Base-by-base conservation (phyloP, 176 grass and related monocot species). In the Miscanthus lutarioriparius region DNA sequence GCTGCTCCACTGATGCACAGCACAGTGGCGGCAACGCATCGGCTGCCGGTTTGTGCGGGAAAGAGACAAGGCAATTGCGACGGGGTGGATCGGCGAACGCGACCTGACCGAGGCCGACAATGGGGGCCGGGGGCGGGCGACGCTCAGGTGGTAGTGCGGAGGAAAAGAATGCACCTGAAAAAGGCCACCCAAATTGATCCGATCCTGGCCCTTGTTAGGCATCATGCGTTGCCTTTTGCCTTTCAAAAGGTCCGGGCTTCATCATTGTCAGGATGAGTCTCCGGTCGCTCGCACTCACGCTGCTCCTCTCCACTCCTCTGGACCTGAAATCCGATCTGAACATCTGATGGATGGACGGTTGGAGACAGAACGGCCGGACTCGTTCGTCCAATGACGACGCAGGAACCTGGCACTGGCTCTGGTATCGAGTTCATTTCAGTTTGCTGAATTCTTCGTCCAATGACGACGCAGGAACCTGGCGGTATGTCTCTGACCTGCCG, bases 181-280 rank as follows among this genome's bases (percentile, higher is more conserved):
- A 75, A 22, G 12, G 64, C 1, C 38, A 17, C 7, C 13, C n/a
- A 44, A 71, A 23, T 0, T 72, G 23, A 72, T 25, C 20, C 68
- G 10, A 71, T 8, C 54, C 14, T 22, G 7, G 1, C 11, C 3
- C 67, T 9, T 33, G 49, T 70, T 28, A 36, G 64, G 41, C 68
- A 48, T 80, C n/a, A 35, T 66, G 35, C 65, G 19, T 79, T 13
- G 20, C 67, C 64, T 71, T 85, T 85, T 89, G 68, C 70, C 49
- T 54, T 85, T 12, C 45, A 69, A 76, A 79, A 26, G 25, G 25
- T 0, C 56, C 28, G 41, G 74, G 1, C 13, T 64, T 66, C 54
- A 78, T 90, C 83, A 79, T 90, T 45, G 56, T 5, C 45, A 9
- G 15, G 74, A 33, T n/a, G 16, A 85, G 3, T 23, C 56, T 8